phyloP scores from a whole-genome alignment of 148 eudicot species.

The Chenopodium album region DNA sequence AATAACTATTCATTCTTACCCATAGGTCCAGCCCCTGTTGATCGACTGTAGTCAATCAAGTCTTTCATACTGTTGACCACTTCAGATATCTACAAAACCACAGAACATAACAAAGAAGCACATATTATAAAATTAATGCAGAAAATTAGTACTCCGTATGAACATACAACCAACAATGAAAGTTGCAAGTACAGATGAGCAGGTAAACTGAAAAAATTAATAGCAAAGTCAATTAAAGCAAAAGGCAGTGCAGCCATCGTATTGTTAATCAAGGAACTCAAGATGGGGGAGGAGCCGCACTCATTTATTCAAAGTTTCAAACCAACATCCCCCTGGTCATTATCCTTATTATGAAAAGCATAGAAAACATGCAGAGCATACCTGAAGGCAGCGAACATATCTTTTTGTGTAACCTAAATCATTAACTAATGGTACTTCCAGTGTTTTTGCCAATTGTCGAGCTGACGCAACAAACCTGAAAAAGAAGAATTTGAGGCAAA shows the following conservation, averaged over 20 bases:
- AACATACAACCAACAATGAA: not conserved
- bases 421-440: slow-evolving; percentile 85
- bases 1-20: slow-evolving; percentile 48
- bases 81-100: slow-evolving; percentile 77
- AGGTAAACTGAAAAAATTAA: not conserved
- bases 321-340: not conserved
- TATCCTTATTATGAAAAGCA: not conserved
- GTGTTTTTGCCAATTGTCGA: slow-evolving; percentile 69
- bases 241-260: not conserved
- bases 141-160: too few relatives aligned
- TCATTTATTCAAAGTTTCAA: not conserved
- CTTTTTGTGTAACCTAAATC: slow-evolving; percentile 94
- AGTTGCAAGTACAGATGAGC: not conserved
- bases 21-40: slow-evolving; percentile 83
- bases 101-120: not conserved
- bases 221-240: not conserved
- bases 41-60: slow-evolving; percentile 84
- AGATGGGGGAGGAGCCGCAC: too few relatives aligned
- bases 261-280: too few relatives aligned
- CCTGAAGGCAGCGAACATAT: slow-evolving; percentile 99
- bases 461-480: slow-evolving; percentile 78
- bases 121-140: not conserved
- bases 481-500: slow-evolving; percentile 3
- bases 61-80: slow-evolving; percentile 97
- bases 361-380: slow-evolving; percentile 21